Conservation (phyloP, 164 flowering plant species). For the Stephania cephalantha region DNA sequence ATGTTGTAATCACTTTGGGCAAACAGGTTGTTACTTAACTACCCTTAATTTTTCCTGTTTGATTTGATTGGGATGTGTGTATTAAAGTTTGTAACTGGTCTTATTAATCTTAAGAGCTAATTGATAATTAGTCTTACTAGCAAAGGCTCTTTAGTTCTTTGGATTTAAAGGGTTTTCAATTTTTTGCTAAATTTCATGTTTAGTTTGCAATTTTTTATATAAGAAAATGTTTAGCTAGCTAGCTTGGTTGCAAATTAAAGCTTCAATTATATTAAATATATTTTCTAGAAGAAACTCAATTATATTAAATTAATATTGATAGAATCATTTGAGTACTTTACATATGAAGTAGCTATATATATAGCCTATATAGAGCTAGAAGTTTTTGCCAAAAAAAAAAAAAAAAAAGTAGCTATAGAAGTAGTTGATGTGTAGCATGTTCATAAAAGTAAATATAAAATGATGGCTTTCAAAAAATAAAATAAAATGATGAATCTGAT, state of each 20-base stretch:
- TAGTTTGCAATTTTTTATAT: neutral
- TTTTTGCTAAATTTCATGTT: neutral
- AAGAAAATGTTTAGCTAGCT: constrained; percentile 15
- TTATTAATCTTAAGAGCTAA: neutral
- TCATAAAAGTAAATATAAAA: neutral
- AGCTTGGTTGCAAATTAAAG: too few species aligned
- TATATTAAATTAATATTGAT: too few species aligned
- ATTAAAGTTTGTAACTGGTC: neutral
- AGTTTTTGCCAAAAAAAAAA: too few species aligned
- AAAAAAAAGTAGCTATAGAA: too few species aligned
- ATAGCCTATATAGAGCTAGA: too few species aligned
- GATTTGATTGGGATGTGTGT: neutral
- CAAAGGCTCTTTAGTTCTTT: neutral
- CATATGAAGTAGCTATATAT: too few species aligned
- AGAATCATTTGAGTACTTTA: too few species aligned
- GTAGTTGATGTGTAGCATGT: too few species aligned
- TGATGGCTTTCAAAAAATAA: too few species aligned
- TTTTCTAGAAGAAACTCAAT: too few species aligned
- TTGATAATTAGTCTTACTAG: too few species aligned
- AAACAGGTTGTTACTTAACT: constrained; percentile 32
- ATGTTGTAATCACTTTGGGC: constrained; percentile 52
- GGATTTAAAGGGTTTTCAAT: neutral
- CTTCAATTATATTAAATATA: too few species aligned
- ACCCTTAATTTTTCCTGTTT: neutral
- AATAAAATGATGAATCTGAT: neutral